These are phyloP conservation scores for Prunus campanulata DNA, from an alignment of 306 rosid species.

Conservation along the genomic window DNA sequence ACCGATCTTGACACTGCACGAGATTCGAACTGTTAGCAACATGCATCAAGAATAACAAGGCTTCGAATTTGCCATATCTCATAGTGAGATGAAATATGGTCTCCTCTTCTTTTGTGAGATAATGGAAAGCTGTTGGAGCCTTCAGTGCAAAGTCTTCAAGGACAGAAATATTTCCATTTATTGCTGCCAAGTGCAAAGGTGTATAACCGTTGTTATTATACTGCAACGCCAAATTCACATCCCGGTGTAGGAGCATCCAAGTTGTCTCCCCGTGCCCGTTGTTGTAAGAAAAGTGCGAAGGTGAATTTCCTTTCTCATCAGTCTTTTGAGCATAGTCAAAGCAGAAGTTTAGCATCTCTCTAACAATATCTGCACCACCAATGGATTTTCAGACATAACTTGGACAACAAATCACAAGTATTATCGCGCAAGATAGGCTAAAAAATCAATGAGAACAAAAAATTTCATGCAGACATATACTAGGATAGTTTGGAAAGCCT, in stretches of 20 bases:
- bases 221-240: slow-evolving; percentile 37
- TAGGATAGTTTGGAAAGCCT: neutral
- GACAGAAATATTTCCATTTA: slow-evolving; percentile 49
- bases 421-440: neutral
- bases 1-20: slow-evolving; percentile 44
- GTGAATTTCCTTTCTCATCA: slow-evolving; percentile 37
- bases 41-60: slow-evolving; percentile 41
- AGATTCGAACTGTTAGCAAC: slow-evolving; percentile 41
- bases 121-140: slow-evolving; percentile 41
- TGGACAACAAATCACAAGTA: neutral
- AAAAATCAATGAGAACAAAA: neutral
- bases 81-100: slow-evolving; percentile 60
- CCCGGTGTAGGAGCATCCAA: slow-evolving; percentile 42
- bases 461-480: no score
- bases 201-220: slow-evolving; percentile 58
- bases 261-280: slow-evolving; percentile 50
- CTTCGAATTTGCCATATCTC: slow-evolving; percentile 49
- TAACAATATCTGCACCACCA: slow-evolving; percentile 40
- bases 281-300: slow-evolving; percentile 51
- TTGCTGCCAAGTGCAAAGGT: slow-evolving; percentile 58
- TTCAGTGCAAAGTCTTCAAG: slow-evolving; percentile 43
- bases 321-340: no score
- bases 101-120: slow-evolving; percentile 54
- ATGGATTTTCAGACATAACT: neutral
- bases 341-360: no score